Percentiles rank a stretch among this genome's conserved stretches.
These are phyloP conservation scores for Exophiala spinifera DNA, from an alignment of 2,329 filamentous ascomycete genomes.

Conservation along the genomic window DNA sequence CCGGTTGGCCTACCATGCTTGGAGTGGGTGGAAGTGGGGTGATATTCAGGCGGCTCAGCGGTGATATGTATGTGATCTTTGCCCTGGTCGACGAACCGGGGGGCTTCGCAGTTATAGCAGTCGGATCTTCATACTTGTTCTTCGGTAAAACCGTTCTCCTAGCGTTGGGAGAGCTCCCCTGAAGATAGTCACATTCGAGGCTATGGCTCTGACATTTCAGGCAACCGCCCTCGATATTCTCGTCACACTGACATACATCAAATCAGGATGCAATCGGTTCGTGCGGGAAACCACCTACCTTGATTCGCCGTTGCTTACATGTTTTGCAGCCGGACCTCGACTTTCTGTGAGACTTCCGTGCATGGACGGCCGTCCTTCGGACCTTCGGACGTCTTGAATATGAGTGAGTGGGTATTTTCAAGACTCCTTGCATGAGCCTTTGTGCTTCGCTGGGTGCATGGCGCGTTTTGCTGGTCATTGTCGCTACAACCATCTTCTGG, in stretches of 20 bases:
- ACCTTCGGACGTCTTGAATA: not conserved
- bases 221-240: conserved; percentile 18
- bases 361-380: conserved; percentile 5
- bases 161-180: not conserved
- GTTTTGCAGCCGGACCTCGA: conserved; percentile 14
- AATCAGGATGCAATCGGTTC: not conserved
- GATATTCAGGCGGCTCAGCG: not conserved
- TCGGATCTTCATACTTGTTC: not conserved
- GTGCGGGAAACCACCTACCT: conserved; percentile 1
- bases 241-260: conserved; percentile 10
- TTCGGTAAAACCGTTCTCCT: conserved; percentile 1
- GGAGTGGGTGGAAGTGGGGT: not conserved
- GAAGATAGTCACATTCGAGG: conserved; percentile 19
- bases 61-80: not conserved
- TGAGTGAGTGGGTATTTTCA: conserved; percentile 6
- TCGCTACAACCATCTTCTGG: not conserved
- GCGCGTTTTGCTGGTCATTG: not conserved
- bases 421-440: conserved; percentile 14
- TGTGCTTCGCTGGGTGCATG: not conserved
- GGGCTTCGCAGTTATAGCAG: not conserved
- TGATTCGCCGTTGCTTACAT: conserved; percentile 20
- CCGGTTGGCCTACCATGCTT: conserved; percentile 1
- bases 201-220: conserved; percentile 15
- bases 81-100: not conserved
- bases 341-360: conserved; percentile 19